Base-by-base conservation (phyloP, 1,284 basidiomycete species). In the Melanopsichium pennsylvanicum region DNA sequence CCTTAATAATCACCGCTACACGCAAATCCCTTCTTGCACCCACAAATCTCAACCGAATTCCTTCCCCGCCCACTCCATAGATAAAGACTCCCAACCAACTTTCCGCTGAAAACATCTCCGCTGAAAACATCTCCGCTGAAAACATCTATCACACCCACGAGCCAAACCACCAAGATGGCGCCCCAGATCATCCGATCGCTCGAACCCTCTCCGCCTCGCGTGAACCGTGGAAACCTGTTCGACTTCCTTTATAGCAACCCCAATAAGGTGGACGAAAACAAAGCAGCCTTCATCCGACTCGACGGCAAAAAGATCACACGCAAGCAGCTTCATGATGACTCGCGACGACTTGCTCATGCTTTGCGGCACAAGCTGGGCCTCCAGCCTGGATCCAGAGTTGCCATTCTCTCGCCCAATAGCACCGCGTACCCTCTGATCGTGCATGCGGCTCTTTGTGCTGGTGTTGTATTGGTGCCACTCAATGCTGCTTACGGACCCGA, bases 351-450 rank as follows among this genome's bases (percentile, higher is more conserved):
- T 9, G 75, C 78, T 3, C 39, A 69, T 16, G 63, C 69, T 16
- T 35, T 79, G 34, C 64, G 64, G 1, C 50, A 79, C 58, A 70
- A 48, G 37, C 64, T 79, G 9, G 66, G 62, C 11, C 48, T 80
- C 10, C 8, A 69, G 32, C 43, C 58, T 2, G 75, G 75, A 18
- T 55, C 67, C 10, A 59, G 76, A 23, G 47, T 80, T 25, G 78
- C 61, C 27, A 62, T 80, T 42, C 60, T 80, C 21, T 72, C 71
- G n/a, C 76, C 75, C 35, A 80, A 80, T 60, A 72, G 63, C 42
- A 75, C 71, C 16, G 52, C 61, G 2, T 80, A 78, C 32, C 73
- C 75, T 13, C 33, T 49, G 33, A 33, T 66, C 22, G 60, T 76
- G 4, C 64, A 72, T 12, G 78, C 76, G 5, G 74, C 70, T 23